phyloP scores from a whole-genome alignment of 176 grass and related monocot genomes.

The Aegilops longissima region DNA sequence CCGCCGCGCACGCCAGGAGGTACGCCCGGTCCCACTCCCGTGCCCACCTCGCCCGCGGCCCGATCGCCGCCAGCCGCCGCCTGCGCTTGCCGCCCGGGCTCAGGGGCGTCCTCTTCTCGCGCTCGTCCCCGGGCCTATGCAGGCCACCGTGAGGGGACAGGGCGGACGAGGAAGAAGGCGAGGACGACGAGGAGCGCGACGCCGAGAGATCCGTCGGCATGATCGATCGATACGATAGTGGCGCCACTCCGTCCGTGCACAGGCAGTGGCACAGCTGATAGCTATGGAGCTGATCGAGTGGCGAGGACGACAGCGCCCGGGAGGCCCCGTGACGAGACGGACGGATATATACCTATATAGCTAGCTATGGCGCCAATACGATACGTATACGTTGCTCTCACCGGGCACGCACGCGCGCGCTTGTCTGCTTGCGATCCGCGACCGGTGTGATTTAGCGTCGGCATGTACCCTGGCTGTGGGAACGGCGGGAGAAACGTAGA shows the following conservation, averaged over 20 bases:
- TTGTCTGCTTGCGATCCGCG: not conserved
- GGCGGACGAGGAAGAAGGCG: not conserved
- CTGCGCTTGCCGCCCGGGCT: not conserved
- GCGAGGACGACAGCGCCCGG: slow-evolving; percentile 9
- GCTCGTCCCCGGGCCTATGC: not conserved
- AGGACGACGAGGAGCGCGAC: not conserved
- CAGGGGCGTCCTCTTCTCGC: not conserved
- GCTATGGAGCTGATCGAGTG: not conserved
- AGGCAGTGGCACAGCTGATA: not conserved
- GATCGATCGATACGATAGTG: not conserved
- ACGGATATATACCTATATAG: not conserved
- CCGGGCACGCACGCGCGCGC: not conserved
- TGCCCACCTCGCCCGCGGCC: not conserved
- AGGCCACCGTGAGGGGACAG: not conserved
- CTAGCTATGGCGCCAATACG: not conserved
- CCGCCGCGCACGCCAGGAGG: slow-evolving; percentile 71
- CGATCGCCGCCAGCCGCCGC: not conserved
- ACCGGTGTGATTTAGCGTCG: not conserved
- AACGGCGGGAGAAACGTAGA: not conserved
- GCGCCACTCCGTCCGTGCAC: not conserved
- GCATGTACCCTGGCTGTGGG: not conserved
- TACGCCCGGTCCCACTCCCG: slow-evolving; percentile 77
- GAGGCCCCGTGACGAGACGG: not conserved
- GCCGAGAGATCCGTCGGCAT: slow-evolving; percentile 14
- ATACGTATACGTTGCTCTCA: not conserved